Evolutionary conservation across 441 rosid genomes (phyloP).

Genomic region (Arabidopsis hybrid): DNA sequence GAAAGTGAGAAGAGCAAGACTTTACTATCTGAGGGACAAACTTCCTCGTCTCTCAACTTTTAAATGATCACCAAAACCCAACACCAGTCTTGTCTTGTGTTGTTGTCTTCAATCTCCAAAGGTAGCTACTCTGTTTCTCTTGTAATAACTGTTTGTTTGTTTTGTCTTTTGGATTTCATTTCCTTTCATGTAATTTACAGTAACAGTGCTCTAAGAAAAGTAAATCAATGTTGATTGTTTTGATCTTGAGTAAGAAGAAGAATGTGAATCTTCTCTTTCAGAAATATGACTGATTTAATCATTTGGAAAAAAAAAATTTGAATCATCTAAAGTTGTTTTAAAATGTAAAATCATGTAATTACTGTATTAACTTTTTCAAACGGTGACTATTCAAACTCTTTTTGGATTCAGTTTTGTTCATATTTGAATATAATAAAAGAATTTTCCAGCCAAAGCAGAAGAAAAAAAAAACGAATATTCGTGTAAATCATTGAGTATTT

Average conservation of each 20-base stretch:
- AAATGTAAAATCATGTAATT: background rate
- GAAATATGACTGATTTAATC: background rate
- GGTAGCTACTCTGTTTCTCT: slow-evolving; percentile 4
- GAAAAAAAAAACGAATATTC: slow-evolving; percentile 7
- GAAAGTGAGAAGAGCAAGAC: slow-evolving; percentile 85
- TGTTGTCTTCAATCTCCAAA: slow-evolving; percentile 19
- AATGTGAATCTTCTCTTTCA: background rate
- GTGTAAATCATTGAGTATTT: slow-evolving; percentile 16
- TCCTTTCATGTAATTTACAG: slow-evolving; percentile 18
- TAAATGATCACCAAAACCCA: slow-evolving; percentile 34
- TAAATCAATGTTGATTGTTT: slow-evolving; percentile 26
- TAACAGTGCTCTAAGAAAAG: background rate
- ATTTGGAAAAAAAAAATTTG: background rate
- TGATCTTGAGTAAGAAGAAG: slow-evolving; percentile 10
- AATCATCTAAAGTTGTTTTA: background rate
- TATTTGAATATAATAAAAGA: slow-evolving; percentile 7
- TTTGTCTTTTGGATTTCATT: background rate
- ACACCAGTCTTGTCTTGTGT: slow-evolving; percentile 10
- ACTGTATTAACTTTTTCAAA: background rate
- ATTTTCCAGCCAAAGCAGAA: background rate
- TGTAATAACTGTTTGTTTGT: slow-evolving; percentile 5
- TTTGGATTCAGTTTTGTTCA: background rate
- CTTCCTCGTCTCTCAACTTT: slow-evolving; percentile 89
- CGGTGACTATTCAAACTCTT: slow-evolving; percentile 4
- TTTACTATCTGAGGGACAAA: slow-evolving; percentile 82